Conservation (phyloP, 805 yeast genomes). For the Priceomyces castillae region DNA sequence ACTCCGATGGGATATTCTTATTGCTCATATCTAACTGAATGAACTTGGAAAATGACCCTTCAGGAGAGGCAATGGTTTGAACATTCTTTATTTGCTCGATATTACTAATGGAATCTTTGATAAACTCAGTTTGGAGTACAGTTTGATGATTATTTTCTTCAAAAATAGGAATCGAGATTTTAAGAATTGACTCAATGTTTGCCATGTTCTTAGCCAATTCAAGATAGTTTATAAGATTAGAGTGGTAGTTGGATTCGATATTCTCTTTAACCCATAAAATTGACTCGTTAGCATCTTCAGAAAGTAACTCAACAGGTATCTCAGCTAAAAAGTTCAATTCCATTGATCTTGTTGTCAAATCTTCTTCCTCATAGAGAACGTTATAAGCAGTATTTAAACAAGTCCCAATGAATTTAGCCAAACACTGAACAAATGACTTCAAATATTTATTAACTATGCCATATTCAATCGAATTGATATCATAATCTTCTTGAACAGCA, state of each 20-base stretch:
- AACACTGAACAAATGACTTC: constrained; percentile 49
- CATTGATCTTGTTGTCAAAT: constrained; percentile 63
- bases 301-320: constrained; percentile 20
- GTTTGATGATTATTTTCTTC: background rate
- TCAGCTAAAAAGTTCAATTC: constrained; percentile 38
- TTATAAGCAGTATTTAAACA: constrained; percentile 49
- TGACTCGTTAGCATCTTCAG: constrained; percentile 31
- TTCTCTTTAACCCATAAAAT: constrained; percentile 28
- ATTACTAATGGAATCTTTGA: constrained; percentile 15
- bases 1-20: constrained; percentile 36
- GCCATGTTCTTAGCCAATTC: constrained; percentile 4
- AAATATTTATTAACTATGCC: constrained; percentile 50
- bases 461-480: constrained; percentile 15
- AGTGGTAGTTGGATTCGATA: constrained; percentile 11
- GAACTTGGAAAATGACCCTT: constrained; percentile 32
- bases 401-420: constrained; percentile 53
- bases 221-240: constrained; percentile 7
- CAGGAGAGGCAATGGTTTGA: constrained; percentile 11
- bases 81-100: constrained; percentile 7
- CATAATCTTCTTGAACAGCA: constrained; percentile 7
- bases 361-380: constrained; percentile 75
- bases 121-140: constrained; percentile 11
- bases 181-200: constrained; percentile 19
- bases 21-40: constrained; percentile 37
- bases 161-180: constrained; percentile 15